These are phyloP conservation scores for Vitis hybrid DNA, from an alignment of 177 flowering plant genomes.

Conservation along the genomic window DNA sequence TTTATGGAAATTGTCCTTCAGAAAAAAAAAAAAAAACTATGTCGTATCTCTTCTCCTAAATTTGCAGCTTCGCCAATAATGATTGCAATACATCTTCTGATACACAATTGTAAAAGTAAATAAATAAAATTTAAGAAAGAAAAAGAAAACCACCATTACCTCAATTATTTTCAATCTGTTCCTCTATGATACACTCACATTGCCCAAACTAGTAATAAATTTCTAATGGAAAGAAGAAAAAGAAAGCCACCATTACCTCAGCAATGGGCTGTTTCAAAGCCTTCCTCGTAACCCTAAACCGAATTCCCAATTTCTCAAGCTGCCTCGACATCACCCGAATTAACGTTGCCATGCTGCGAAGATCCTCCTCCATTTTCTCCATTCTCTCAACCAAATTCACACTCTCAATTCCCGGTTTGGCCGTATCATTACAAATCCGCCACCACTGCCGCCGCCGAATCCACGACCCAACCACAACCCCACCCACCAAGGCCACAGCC, in stretches of 20 bases:
- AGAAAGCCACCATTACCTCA: constrained; percentile 50
- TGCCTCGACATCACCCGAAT: constrained; percentile 76
- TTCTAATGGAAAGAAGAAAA: not conserved
- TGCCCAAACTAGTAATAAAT: too few relatives aligned
- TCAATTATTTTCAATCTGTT: too few relatives aligned
- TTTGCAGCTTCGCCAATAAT: too few relatives aligned
- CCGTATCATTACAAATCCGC: constrained; percentile 42
- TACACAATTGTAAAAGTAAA: too few relatives aligned
- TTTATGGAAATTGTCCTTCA: too few relatives aligned
- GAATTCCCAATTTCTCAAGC: constrained; percentile 90
- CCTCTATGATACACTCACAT: too few relatives aligned
- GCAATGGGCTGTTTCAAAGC: constrained; percentile 74
- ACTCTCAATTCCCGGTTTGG: constrained; percentile 13
- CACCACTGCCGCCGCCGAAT: constrained; percentile 77
- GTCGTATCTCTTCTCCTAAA: too few relatives aligned
- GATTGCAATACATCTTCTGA: too few relatives aligned
- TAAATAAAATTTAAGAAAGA: too few relatives aligned
- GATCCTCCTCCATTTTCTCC: constrained; percentile 88
- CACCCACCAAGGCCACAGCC: constrained; percentile 45
- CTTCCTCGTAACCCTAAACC: constrained; percentile 81
- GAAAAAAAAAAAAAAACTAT: too few relatives aligned
- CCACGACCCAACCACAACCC: constrained; percentile 57
- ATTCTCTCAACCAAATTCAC: constrained; percentile 64
- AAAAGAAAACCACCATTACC: too few relatives aligned
- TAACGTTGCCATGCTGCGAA: constrained; percentile 55